A percentile compares a stretch with the other conserved stretches of the same genome.
These are phyloP conservation scores for Rhododendron ovatum DNA, from an alignment of 148 eudicot genomes.

Conservation along the genomic window DNA sequence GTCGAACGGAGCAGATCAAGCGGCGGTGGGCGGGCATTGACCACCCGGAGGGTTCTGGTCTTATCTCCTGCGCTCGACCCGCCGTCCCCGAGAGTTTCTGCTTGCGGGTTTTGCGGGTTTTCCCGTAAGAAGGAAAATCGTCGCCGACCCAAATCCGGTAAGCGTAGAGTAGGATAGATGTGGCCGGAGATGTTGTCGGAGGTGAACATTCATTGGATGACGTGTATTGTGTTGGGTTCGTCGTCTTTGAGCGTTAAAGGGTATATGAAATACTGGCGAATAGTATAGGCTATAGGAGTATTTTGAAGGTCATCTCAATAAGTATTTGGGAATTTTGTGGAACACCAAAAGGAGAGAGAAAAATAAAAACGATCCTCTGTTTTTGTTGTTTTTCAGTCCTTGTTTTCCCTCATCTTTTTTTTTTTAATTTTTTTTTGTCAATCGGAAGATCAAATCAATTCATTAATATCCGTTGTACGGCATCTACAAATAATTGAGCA, in stretches of 20 bases:
- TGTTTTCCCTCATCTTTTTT: too few species aligned
- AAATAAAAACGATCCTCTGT: neutral
- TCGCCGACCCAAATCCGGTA: slow-evolving; percentile 27
- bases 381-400: neutral
- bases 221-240: too few species aligned
- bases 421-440: too few species aligned
- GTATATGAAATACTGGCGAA: too few species aligned
- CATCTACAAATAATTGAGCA: too few species aligned
- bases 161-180: slow-evolving; percentile 21
- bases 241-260: too few species aligned
- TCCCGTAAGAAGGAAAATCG: slow-evolving; percentile 15
- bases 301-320: too few species aligned
- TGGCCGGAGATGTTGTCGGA: neutral
- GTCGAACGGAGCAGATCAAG: slow-evolving; percentile 37
- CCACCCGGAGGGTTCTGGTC: slow-evolving; percentile 25
- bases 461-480: too few species aligned
- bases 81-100: slow-evolving; percentile 47
- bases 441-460: too few species aligned
- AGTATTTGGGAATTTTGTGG: too few species aligned
- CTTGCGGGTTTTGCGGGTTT: slow-evolving; percentile 38
- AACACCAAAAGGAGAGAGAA: neutral
- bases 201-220: too few species aligned
- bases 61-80: slow-evolving; percentile 45
- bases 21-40: slow-evolving; percentile 30
- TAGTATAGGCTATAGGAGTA: too few species aligned